Percentiles rank a stretch among this genome's conserved stretches.
phyloP scores from a whole-genome alignment of 2,329 filamentous ascomycete genomes.

The Alternaria metachromatica region DNA sequence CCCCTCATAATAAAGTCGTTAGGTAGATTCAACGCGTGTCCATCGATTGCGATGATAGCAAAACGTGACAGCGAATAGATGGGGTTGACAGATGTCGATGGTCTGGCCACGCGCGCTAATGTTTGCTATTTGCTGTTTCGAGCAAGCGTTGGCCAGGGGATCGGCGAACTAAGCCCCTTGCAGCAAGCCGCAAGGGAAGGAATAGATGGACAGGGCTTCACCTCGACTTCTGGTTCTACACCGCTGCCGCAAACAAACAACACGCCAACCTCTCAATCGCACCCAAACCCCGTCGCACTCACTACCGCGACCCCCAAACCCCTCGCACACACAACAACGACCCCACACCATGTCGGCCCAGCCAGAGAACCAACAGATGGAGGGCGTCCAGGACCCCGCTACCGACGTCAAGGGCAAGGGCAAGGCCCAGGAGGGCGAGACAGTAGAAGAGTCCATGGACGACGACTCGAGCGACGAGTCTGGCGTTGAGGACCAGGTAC shows the following conservation, averaged over 20 bases:
- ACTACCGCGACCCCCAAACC: conserved; percentile 5
- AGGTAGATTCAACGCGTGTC: background rate
- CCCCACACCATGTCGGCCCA: conserved; percentile 41
- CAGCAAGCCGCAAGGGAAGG: conserved; percentile 12
- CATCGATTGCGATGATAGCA: background rate
- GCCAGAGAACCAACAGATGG: conserved; percentile 46
- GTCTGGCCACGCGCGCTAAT: conserved; percentile 11
- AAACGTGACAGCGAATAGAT: background rate
- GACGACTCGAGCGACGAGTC: conserved; percentile 73
- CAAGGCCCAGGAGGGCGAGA: conserved; percentile 70
- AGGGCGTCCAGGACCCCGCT: conserved; percentile 51
- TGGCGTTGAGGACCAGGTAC: conserved; percentile 64
- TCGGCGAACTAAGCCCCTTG: conserved; percentile 2
- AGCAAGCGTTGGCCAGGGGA: conserved; percentile 15
- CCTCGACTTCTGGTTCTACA: conserved; percentile 27
- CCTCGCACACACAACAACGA: conserved; percentile 2
- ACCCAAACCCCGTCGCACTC: background rate
- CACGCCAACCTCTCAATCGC: conserved; percentile 20
- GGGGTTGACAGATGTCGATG: background rate
- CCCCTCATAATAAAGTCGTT: background rate
- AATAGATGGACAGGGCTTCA: conserved; percentile 26
- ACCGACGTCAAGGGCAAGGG: conserved; percentile 81
- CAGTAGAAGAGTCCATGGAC: conserved; percentile 76
- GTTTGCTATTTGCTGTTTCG: conserved; percentile 22
- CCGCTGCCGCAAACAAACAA: conserved; percentile 31